Base-by-base conservation (phyloP, 129 eudicot species). In the Smallanthus sonchifolius region DNA sequence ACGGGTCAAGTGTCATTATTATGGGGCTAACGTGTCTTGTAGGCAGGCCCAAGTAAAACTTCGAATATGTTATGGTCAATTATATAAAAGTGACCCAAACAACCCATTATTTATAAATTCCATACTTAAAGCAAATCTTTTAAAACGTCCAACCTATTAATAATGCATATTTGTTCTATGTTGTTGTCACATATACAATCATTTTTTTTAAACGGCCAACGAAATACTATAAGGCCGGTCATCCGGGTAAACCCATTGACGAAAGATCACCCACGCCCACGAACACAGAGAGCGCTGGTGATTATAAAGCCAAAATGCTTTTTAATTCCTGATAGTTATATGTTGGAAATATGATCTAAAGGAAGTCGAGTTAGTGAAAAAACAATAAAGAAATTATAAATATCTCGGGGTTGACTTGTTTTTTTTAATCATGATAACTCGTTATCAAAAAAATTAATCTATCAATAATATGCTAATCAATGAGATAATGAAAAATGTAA, bases 1-100 rank as follows among this genome's bases (percentile, higher is more conserved):
- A 30, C 38, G 65, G 65, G 65, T 59, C 39, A 59, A 59, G 65
- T 59, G 65, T 59, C 65, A 59, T 32, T 59, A 56, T 7, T 10
- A 30, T 13, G 15, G n/a, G 5, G 38, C 17, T 59, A 59, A 59
- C 65, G 65, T 59, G 65, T 59, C 65, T 59, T 39, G 16, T 3
- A 59, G n/a, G 39, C 65, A 59, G 65, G 9, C 65, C 39, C n/a
- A 30, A 13, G 2, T 30, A 28, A 11, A 59, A 8, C 11, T 59
- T 59, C 3, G 32, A 4, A 59, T 30, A 30, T 59, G n/a, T 30
- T 30, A 59, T 30, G 65, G 17, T 11, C 65, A 59, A 28, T 59
- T 32, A 30, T 10, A 59, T 28, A 59, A 59, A 59, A 59, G 65
- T 59, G 30, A 39, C 65, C 65, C 39, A 59, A 59, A 59, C 65